Conservation (phyloP, 768 basidiomycete genomes). For the Termitomyces sp. region DNA sequence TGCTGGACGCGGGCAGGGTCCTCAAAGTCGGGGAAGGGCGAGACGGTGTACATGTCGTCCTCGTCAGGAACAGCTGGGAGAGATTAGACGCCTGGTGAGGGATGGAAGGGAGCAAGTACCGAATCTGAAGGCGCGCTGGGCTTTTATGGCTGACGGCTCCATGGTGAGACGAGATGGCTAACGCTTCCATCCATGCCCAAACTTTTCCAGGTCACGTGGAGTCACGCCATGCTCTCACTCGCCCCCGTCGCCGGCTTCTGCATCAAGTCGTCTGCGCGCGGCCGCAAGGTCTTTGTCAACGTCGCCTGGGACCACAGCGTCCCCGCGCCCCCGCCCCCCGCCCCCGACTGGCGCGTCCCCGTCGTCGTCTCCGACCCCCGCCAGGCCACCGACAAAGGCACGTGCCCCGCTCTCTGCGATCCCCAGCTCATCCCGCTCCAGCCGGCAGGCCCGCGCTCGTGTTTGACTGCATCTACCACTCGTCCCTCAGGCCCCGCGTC, state of each 20-base stretch:
- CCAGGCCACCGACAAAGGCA: slow-evolving; percentile 68
- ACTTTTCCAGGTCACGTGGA: slow-evolving; percentile 5
- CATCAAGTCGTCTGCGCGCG: slow-evolving; percentile 48
- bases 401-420: not conserved
- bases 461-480: slow-evolving; percentile 68
- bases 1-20: slow-evolving; percentile 59
- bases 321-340: slow-evolving; percentile 59
- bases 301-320: slow-evolving; percentile 65
- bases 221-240: no score
- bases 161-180: no score
- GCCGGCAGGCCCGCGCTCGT: slow-evolving; percentile 68
- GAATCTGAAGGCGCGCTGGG: slow-evolving; percentile 25
- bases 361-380: slow-evolving; percentile 63
- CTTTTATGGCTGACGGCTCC: slow-evolving; percentile 17
- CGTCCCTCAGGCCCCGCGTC: slow-evolving; percentile 52
- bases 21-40: slow-evolving; percentile 60
- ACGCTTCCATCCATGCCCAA: not conserved
- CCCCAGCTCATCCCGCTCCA: slow-evolving; percentile 19
- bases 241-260: slow-evolving; percentile 67
- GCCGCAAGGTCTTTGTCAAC: slow-evolving; percentile 70
- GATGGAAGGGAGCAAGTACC: slow-evolving; percentile 21
- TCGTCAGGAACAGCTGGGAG: slow-evolving; percentile 33
- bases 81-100: slow-evolving; percentile 14
- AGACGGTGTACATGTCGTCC: slow-evolving; percentile 46
- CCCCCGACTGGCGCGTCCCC: slow-evolving; percentile 58